Base-by-base conservation (phyloP, 257 asterid genomes). In the Capsicum pubescens region DNA sequence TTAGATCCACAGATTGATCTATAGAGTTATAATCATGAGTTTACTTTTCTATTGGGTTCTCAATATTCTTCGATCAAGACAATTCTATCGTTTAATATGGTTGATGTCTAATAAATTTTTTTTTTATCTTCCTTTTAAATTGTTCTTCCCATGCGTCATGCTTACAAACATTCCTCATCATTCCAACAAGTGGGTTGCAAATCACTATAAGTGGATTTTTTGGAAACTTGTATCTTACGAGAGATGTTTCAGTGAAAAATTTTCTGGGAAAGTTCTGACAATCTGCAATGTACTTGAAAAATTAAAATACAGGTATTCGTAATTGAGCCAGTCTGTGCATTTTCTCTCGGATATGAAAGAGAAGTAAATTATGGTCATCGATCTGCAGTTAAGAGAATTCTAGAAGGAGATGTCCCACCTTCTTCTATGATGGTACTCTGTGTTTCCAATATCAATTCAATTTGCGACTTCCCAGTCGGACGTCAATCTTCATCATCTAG, bases 151-250 rank as follows among this genome's bases (percentile, higher is more conserved):
- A 68, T 86, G 82, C 35, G 6, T 15, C 52, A 67, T 11, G 60
- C 69, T 72, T 16, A 54, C 80, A 58, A 9, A 26, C 50, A 55
- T 78, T 52, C 84, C 69, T 52, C 79, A 84, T 69, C 81, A 58
- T 82, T 72, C 70, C 86, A 70, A 66, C 80, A 93, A 98, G 92
- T 96, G 99, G 99, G 92, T 94, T 84, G 76, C 87, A 83, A 92
- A 96, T 92, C 99, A 96, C 89, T 96, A 92, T 84, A 96, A 93
- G 88, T 96, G 97, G 98, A 92, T 96, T 86, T 91, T 96, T 64
- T 94, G 99, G 99, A 96, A 96, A 90, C 95, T 94, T 82, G 95
- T 97, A 81, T 91, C 94, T 84, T 96, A 92, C 50, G 98, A 96
- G 91, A 94, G 99, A 89, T 88, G 93, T 88, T 93, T 89, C 89